Evolutionary conservation across 2,329 filamentous ascomycete species (phyloP).

Genomic region (Escovopsis sp.): DNA sequence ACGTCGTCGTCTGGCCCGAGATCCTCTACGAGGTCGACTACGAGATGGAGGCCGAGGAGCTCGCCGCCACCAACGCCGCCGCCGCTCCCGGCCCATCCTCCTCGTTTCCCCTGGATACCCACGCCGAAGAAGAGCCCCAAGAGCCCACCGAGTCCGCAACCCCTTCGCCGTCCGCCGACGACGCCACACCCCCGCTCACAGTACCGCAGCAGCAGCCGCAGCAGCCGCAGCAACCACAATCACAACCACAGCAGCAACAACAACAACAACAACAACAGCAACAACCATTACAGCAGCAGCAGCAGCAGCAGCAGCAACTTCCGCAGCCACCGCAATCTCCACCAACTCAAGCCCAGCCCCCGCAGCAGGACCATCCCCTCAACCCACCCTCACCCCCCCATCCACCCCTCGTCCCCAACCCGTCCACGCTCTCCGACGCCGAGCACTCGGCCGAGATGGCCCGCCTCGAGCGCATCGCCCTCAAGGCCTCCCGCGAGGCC

Average conservation of each 20-base stretch:
- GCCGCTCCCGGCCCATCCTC: constrained; percentile 1
- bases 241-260: too few species aligned
- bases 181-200: too few species aligned
- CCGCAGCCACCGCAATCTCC: constrained; percentile 6
- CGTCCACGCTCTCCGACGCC: constrained; percentile 17
- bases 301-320: constrained; percentile 5
- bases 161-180: too few species aligned
- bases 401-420: constrained; percentile 6
- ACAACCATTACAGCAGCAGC: not conserved
- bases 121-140: not conserved
- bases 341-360: constrained; percentile 11
- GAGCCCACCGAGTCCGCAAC: not conserved
- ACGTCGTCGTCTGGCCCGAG: constrained; percentile 70
- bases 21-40: constrained; percentile 70
- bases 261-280: too few species aligned
- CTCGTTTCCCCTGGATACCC: constrained; percentile 1
- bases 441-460: constrained; percentile 46
- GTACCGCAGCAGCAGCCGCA: constrained; percentile 2
- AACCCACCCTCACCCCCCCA: too few species aligned
- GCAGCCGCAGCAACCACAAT: not conserved
- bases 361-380: constrained; percentile 7
- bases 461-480: constrained; percentile 43
- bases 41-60: constrained; percentile 51
- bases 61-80: constrained; percentile 22
- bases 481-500: constrained; percentile 37